Evolutionary conservation across 768 basidiomycete species (phyloP).

Genomic region (Panaeolus papilionaceus): DNA sequence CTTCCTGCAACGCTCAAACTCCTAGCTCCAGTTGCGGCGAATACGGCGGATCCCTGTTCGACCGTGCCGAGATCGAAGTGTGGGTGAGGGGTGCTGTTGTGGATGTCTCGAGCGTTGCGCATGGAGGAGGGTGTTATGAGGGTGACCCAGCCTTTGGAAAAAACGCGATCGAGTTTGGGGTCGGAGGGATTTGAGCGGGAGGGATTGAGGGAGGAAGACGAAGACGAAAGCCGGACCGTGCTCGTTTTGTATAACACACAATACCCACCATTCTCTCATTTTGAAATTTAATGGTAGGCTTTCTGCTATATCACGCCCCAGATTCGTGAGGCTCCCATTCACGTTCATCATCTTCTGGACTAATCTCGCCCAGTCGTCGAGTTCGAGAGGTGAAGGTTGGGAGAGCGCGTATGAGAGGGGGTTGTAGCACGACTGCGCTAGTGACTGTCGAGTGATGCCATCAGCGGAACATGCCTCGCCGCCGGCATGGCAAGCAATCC

Average conservation of each 20-base stretch:
- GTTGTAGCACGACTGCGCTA: too few species aligned
- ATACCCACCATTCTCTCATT: conserved; percentile 24
- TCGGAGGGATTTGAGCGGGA: too few species aligned
- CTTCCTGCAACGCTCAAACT: conserved; percentile 50
- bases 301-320: conserved; percentile 17
- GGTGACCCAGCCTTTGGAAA: conserved; percentile 32
- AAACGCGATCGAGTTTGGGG: conserved; percentile 17
- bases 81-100: conserved; percentile 55
- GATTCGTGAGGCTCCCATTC: conserved; percentile 22
- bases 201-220: too few species aligned
- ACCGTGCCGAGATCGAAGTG: conserved; percentile 43
- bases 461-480: too few species aligned
- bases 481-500: too few species aligned
- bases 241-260: conserved; percentile 31
- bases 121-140: conserved; percentile 25
- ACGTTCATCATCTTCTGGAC: conserved; percentile 24
- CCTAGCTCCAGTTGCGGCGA: conserved; percentile 42
- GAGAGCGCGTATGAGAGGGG: conserved; percentile 25
- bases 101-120: conserved; percentile 34
- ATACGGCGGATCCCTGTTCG: conserved; percentile 47
- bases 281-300: conserved; percentile 26
- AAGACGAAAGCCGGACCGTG: background rate
- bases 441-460: too few species aligned
- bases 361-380: conserved; percentile 24
- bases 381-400: conserved; percentile 28